Base-by-base conservation (phyloP, 768 basidiomycete species). In the Tulasnella sp. region DNA sequence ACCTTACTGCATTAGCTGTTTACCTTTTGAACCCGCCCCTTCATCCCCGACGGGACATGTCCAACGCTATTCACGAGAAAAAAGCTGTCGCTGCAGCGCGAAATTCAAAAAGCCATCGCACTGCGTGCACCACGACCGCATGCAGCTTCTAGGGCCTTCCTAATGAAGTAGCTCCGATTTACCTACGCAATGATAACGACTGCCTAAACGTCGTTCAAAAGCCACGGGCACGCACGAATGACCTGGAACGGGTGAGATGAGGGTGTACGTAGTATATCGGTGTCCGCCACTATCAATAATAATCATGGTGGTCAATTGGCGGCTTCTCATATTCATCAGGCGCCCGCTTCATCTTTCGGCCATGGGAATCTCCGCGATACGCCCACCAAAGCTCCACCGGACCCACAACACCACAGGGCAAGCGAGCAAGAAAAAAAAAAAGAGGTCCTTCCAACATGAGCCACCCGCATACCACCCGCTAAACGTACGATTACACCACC, bases 341-440 rank as follows among this genome's bases (percentile, higher is more conserved):
- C 64, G 64, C 64, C 64, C 31, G 64, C 64, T 69, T 69, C 64
- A 69, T 69, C 64, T 69, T 69, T 69, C 64, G 64, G 64, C 64
- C 64, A 69, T 37, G 64, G 64, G 31, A 54, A 54, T 14, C 24
- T 69, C 64, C 64, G 64, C 64, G 31, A 37, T 69, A 69, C 31
- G 64, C 64, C 64, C 64, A 69, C 64, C 64, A 69, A 37, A 69
- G 64, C 64, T 37, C 64, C 64, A 69, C 64, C 64, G 2, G 31
- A 18, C 31, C 34, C 64, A 69, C 64, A 28, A 69, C 64, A 69
- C n/a, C 64, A 69, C 12, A n/a, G 54, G 54, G n/a, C 11, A 54
- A 8, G n/a, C 22, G 37, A 24, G 8, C 24, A 69, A 64, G 34
- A 69, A 31, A 31, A 31, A 69, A 64, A 64, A 69, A 31, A 31